Conservation (phyloP, 1,284 basidiomycete species). For the Heterobasidion irregulare region DNA sequence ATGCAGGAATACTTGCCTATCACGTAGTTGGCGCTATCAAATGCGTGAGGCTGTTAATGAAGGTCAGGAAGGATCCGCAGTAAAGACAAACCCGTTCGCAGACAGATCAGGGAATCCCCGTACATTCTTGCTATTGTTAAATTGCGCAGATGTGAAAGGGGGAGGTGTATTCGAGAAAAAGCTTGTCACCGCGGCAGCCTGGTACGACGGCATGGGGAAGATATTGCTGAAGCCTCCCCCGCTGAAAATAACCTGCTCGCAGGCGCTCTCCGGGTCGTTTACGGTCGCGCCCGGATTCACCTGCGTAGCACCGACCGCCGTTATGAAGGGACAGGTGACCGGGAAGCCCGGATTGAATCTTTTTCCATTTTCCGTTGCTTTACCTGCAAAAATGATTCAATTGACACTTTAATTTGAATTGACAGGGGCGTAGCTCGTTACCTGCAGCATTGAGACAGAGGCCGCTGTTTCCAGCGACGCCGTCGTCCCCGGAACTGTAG, state of each 20-base stretch:
- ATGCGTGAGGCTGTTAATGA: not conserved
- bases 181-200: conserved; percentile 22
- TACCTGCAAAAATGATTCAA: not conserved
- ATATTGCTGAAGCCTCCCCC: conserved; percentile 31
- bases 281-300: conserved; percentile 18
- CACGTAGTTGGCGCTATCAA: conserved; percentile 35
- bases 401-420: no score
- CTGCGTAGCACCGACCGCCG: conserved; percentile 29
- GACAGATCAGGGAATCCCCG: conserved; percentile 41
- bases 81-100: conserved; percentile 27
- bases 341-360: conserved; percentile 23
- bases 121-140: conserved; percentile 41
- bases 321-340: conserved; percentile 9
- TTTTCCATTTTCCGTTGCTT: conserved; percentile 12
- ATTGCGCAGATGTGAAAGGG: conserved; percentile 31
- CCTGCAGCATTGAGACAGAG: conserved; percentile 19
- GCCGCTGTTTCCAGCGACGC: conserved; percentile 20
- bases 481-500: conserved; percentile 25
- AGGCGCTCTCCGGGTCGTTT: conserved; percentile 26
- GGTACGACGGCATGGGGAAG: conserved; percentile 28
- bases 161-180: conserved; percentile 31
- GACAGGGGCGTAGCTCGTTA: not conserved
- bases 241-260: conserved; percentile 24
- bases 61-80: not conserved
- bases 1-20: conserved; percentile 18